Evolutionary conservation across 768 basidiomycete species (phyloP), one percentile per base, ranked within the genome.

Genomic region (Multifurca ochricompacta): DNA sequence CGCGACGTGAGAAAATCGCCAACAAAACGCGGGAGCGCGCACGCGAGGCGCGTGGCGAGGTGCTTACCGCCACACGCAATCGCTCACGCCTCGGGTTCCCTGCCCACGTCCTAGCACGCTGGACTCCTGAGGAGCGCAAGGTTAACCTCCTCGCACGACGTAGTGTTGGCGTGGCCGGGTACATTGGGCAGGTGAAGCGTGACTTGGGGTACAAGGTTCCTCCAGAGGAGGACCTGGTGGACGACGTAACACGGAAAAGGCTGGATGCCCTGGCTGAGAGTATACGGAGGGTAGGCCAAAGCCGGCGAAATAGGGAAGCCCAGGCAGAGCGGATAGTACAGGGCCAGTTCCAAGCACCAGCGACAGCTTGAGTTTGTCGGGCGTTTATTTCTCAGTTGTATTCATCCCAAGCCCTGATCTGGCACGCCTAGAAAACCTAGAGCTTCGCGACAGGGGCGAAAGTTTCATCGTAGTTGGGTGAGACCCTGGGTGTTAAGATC

Each of bases 21-120:
- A 87, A 89, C 69, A 84, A 83, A 68, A 83, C 82, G 2, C 73
- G 74, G 6, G 81, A 83, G 62, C 71, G 70, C 3, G 70, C 73
- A 49, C 78, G 85, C 0, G 84, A 89, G 63, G 72, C 77, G 2
- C 73, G 73, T 0, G 89, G 90, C 2, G 83, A 86, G 62, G 67
- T 85, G 11, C 70, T 80, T 9, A 64, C 63, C 0, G 64, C 72
- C 8, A 82, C 81, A 0, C 60, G 79, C 7, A 61, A 59, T 51
- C 76, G 82, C 18, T 69, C 72, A 65, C 67, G 73, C 7, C 68
- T 78, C 59, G 77, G 81, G 0, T 83, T 84, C 1, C 88, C 90
- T 0, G 78, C 85, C 0, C 81, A 81, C 59, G 59, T 85, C 3
- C 70, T 81, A 3, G 67, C 65, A 19, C 69, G 63, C 54, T 80